phyloP scores from a whole-genome alignment of 2,329 filamentous ascomycete species.

The Aspergillus texensis region DNA sequence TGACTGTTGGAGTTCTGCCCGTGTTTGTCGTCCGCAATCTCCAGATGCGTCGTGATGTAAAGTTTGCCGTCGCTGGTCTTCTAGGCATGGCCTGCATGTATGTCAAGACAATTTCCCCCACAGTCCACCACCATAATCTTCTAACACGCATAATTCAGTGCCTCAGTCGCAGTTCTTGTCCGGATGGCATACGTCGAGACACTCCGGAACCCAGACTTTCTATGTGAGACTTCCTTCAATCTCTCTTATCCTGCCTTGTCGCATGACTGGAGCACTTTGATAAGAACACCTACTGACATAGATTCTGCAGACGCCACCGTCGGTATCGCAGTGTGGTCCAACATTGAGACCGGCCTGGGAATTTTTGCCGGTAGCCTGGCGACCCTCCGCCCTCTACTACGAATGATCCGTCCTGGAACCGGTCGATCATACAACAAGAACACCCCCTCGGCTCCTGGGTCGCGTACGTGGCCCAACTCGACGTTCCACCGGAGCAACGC shows the following conservation, averaged over 20 bases:
- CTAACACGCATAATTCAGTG: constrained; percentile 13
- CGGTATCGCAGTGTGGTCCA: constrained; percentile 26
- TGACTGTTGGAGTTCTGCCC: constrained; percentile 23
- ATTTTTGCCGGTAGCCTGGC: constrained; percentile 26
- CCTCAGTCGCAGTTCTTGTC: constrained; percentile 22
- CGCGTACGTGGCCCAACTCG: neutral
- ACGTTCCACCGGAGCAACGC: neutral
- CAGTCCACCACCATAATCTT: neutral
- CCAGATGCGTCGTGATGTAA: constrained; percentile 23
- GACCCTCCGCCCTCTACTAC: constrained; percentile 24
- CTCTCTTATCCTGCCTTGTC: neutral
- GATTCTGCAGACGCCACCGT: constrained; percentile 15
- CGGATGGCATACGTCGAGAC: constrained; percentile 21
- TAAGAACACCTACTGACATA: neutral
- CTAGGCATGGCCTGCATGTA: constrained; percentile 27
- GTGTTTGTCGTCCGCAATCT: constrained; percentile 24
- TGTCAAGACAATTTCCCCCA: neutral
- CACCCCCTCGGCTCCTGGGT: neutral
- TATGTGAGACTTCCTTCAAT: constrained; percentile 17
- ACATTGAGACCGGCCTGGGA: constrained; percentile 25
- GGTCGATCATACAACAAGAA: neutral
- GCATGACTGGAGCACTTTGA: neutral
- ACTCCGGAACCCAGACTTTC: constrained; percentile 17
- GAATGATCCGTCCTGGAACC: neutral
- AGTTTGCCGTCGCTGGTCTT: constrained; percentile 20